Conservation (phyloP, 371 early-diverging fungal genomes). For the Entomophthora muscae region DNA sequence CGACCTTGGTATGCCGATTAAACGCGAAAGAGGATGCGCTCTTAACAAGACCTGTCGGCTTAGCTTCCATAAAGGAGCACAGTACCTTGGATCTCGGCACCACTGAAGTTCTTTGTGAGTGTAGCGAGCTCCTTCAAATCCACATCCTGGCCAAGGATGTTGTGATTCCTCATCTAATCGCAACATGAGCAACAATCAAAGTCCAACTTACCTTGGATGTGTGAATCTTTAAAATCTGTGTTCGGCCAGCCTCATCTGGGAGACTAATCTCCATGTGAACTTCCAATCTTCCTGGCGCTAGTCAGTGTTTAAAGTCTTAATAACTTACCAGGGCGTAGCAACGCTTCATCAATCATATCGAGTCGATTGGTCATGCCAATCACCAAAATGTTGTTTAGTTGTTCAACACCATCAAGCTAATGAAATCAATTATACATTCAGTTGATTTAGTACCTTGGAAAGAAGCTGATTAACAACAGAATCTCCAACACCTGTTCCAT, state of each 20-base stretch:
- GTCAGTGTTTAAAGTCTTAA: constrained; percentile 16
- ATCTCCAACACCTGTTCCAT: constrained; percentile 95
- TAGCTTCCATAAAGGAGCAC: no score
- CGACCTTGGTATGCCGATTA: constrained; percentile 92
- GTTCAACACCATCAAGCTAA: constrained; percentile 97
- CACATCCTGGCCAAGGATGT: constrained; percentile 78
- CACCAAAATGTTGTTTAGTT: constrained; percentile 88
- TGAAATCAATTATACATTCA: neutral
- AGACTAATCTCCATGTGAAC: constrained; percentile 92
- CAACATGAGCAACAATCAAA: no score
- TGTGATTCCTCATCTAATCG: constrained; percentile 67
- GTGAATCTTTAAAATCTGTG: constrained; percentile 90
- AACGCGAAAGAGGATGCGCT: constrained; percentile 98
- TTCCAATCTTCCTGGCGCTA: constrained; percentile 63
- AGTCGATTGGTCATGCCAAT: constrained; percentile 99
- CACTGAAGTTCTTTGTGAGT: constrained; percentile 97
- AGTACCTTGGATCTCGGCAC: constrained; percentile 92
- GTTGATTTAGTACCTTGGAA: constrained; percentile 18
- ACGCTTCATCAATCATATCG: constrained; percentile 96
- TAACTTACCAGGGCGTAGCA: constrained; percentile 73
- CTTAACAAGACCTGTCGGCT: no score
- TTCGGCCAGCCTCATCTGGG: constrained; percentile 82
- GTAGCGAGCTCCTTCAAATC: constrained; percentile 75
- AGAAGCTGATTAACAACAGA: constrained; percentile 98
- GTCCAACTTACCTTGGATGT: constrained; percentile 57